Conservation (phyloP, 73 alveolate species). For the Durusdinium trenchii region DNA sequence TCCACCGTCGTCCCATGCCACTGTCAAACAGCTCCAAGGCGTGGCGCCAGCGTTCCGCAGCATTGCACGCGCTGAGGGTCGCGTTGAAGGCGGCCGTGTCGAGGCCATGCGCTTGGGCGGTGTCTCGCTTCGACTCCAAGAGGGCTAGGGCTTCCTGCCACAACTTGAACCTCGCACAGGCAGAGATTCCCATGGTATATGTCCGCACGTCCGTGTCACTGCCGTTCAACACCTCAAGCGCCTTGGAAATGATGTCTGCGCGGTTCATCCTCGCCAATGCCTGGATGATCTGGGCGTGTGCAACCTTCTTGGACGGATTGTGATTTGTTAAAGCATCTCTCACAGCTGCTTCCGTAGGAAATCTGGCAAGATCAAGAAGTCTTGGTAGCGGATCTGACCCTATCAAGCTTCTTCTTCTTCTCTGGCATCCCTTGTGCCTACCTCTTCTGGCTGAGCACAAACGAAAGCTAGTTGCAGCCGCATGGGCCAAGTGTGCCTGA, state of each 20-base stretch:
- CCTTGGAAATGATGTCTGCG: neutral
- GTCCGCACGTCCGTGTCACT: slow-evolving; percentile 12
- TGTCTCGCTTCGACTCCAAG: too few relatives aligned
- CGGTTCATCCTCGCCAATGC: neutral
- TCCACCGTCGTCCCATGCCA: too few relatives aligned
- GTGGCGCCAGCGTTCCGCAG: too few relatives aligned
- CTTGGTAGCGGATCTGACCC: slow-evolving; percentile 5
- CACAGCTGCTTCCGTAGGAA: neutral
- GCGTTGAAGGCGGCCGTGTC: too few relatives aligned
- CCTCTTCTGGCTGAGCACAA: too few relatives aligned
- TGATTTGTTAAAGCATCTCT: neutral
- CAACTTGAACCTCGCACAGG: slow-evolving; percentile 31
- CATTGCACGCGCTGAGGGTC: too few relatives aligned
- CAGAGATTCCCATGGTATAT: slow-evolving; percentile 30
- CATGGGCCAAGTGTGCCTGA: too few relatives aligned
- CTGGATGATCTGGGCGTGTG: neutral
- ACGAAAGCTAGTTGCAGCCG: too few relatives aligned
- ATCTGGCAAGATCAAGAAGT: neutral
- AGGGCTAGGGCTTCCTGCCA: slow-evolving; percentile 36
- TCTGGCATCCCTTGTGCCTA: too few relatives aligned
- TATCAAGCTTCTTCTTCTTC: neutral
- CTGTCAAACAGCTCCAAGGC: too few relatives aligned
- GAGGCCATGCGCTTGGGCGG: too few relatives aligned
- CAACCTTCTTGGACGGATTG: neutral
- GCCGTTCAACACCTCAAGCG: neutral